Evolutionary conservation across 208 protist genomes (phyloP), one percentile per base, ranked within the genome.

Genomic region (Herpetomonas tarakana): DNA sequence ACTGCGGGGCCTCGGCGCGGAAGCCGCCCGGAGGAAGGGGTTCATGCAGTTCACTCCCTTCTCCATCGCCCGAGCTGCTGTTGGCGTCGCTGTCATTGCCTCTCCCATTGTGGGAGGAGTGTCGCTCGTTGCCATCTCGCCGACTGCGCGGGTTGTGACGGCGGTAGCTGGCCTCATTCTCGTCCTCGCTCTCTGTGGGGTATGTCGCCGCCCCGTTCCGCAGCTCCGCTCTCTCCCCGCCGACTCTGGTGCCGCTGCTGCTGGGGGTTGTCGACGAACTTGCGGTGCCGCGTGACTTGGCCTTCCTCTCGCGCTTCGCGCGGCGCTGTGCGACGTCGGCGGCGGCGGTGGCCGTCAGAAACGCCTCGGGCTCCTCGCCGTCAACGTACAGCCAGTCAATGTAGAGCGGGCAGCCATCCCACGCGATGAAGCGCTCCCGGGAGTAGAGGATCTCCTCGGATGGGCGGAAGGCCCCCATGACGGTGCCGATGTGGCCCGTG

Each of bases 401-500:
- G 18, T 53, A 63, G 0, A 83, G 19, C 28, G 64, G 58, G 50
- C 70, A 78, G 9, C 66, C 71, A 52, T 87, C 73, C 58, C 80
- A 79, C 14, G 76, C 67, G 0, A 18, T 39, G 52, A 76, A 65
- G 29, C 58, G 59, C 52, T 78, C 80, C 16, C 80, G 75, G 2
- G 18, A 18, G 62, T 81, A 87, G 9, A 26, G 27, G 4, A 81
- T 39, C 3, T 26, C 30, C 19, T 56, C 18, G 3, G 25, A 25
- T 0, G 58, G 69, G 3, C 78, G 82, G 12, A 76, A 65, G 38
- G 58, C 25, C 14, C 68, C 74, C 45, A 85, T 64, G 35, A 89
- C 75, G 21, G 82, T 89, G 21, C 65, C 59, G 18, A 89, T 65
- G 53, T 86, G 78, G 0, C 71, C 68, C 2, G 39, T 66, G 64